A percentile compares a stretch with the other conserved stretches of the same genome.
Evolutionary conservation across 345 rosid species (phyloP).

Genomic region (Pistacia atlantica): DNA sequence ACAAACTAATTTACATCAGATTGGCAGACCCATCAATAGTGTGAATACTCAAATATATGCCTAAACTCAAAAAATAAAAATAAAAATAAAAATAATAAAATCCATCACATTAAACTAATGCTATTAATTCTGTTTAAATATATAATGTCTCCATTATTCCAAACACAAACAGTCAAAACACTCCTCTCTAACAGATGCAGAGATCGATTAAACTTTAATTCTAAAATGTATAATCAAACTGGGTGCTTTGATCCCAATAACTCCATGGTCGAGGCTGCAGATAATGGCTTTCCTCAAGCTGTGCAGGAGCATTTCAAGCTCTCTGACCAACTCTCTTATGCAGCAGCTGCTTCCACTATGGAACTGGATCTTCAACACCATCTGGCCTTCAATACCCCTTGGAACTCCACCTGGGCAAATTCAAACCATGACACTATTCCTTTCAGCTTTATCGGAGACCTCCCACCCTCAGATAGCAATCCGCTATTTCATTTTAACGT

Average conservation of each 20-base stretch:
- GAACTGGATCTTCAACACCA: slow-evolving; percentile 36
- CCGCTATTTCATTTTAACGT: slow-evolving; percentile 56
- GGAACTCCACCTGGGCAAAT: slow-evolving; percentile 27
- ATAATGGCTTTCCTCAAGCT: slow-evolving; percentile 21
- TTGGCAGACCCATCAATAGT: too few species aligned
- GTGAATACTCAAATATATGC: too few species aligned
- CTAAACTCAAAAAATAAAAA: too few species aligned
- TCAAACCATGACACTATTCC: slow-evolving; percentile 1
- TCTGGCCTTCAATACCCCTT: slow-evolving; percentile 19
- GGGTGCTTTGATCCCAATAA: slow-evolving; percentile 45
- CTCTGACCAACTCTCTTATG: too few species aligned
- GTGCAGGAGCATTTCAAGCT: slow-evolving; percentile 41
- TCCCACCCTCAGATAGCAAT: slow-evolving; percentile 33
- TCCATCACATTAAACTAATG: too few species aligned
- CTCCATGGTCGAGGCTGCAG: slow-evolving; percentile 32
- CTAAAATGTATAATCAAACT: slow-evolving; percentile 45
- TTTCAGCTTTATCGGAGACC: slow-evolving; percentile 7
- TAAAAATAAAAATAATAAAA: too few species aligned
- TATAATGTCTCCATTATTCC: too few species aligned
- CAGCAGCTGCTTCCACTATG: too few species aligned
- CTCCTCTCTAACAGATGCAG: not conserved
- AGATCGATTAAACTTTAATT: too few species aligned
- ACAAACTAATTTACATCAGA: too few species aligned
- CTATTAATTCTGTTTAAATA: too few species aligned
- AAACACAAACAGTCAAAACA: too few species aligned